These are phyloP conservation scores for Moesziomyces globuligerus DNA, from an alignment of 1,284 basidiomycete genomes.

Conservation along the genomic window DNA sequence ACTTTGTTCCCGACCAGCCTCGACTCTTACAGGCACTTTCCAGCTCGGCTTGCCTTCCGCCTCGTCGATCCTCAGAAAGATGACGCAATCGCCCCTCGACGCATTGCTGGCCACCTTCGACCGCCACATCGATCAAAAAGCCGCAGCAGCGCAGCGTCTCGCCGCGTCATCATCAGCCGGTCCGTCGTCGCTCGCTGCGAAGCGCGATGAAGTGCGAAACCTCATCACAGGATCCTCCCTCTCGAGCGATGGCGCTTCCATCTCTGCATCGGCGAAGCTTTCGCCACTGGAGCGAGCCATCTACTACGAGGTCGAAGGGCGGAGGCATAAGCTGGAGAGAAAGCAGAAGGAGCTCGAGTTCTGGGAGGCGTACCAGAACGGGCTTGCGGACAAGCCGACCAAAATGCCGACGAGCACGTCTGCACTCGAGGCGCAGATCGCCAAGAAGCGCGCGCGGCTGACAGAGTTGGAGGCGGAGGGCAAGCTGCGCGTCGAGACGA, in stretches of 20 bases:
- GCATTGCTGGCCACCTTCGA: conserved; percentile 28
- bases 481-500: conserved; percentile 27
- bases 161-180: conserved; percentile 14
- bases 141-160: conserved; percentile 10
- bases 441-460: conserved; percentile 26
- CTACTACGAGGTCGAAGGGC: conserved; percentile 37
- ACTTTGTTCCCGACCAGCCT: too few relatives aligned
- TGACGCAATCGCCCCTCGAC: conserved; percentile 35
- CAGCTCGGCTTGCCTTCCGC: too few relatives aligned
- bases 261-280: conserved; percentile 3
- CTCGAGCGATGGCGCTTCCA: not conserved
- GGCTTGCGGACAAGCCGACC: conserved; percentile 17
- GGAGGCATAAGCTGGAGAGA: conserved; percentile 16
- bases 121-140: conserved; percentile 19
- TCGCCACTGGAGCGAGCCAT: conserved; percentile 44
- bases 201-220: conserved; percentile 20
- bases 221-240: conserved; percentile 12
- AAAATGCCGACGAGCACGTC: conserved; percentile 34
- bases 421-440: conserved; percentile 30
- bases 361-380: conserved; percentile 43
- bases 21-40: too few relatives aligned
- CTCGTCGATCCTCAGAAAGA: too few relatives aligned
- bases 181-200: conserved; percentile 14
- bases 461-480: conserved; percentile 20
- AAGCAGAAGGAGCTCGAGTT: conserved; percentile 39